Conservation (phyloP, 2,329 filamentous ascomycete species). For the Coniochaeta ligniaria region DNA sequence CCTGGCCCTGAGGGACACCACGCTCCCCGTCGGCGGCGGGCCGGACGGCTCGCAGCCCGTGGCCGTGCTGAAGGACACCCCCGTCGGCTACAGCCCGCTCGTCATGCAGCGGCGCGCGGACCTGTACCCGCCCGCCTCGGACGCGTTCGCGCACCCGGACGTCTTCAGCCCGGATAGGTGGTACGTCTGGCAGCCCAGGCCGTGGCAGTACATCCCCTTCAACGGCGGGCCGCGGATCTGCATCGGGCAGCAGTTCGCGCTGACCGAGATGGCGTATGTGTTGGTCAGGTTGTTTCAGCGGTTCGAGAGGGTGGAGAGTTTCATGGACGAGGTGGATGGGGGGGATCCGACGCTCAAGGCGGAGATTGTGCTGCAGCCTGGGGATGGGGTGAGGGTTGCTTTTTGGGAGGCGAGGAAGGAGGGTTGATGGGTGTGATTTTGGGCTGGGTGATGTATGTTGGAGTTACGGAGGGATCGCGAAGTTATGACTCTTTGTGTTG, state of each 20-base stretch:
- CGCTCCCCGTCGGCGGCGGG: slow-evolving; percentile 65
- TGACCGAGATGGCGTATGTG: slow-evolving; percentile 70
- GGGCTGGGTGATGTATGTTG: too few species aligned
- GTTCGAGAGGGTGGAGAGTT: slow-evolving; percentile 55
- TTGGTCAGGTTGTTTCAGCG: slow-evolving; percentile 66
- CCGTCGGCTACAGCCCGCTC: slow-evolving; percentile 60
- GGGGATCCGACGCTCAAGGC: slow-evolving; percentile 47
- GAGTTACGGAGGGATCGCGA: too few species aligned
- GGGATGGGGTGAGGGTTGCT: slow-evolving; percentile 49
- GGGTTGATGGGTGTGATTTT: background rate
- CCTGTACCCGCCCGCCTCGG: slow-evolving; percentile 46
- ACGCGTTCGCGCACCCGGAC: slow-evolving; percentile 35
- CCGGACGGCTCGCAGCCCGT: slow-evolving; percentile 54
- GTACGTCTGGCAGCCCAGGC: slow-evolving; percentile 53
- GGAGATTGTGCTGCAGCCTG: slow-evolving; percentile 54
- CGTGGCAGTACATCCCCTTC: slow-evolving; percentile 69
- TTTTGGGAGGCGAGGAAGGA: slow-evolving; percentile 35
- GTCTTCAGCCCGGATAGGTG: slow-evolving; percentile 63
- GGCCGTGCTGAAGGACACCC: slow-evolving; percentile 57
- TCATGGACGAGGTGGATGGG: slow-evolving; percentile 47
- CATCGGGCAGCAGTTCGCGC: slow-evolving; percentile 73
- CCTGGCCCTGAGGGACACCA: slow-evolving; percentile 64
- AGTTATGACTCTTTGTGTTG: too few species aligned
- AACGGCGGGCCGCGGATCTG: slow-evolving; percentile 69
- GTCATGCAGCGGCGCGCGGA: slow-evolving; percentile 65